These are phyloP conservation scores for Sodiomyces alkalinus DNA, from an alignment of 2,329 filamentous ascomycete species.

Conservation along the genomic window DNA sequence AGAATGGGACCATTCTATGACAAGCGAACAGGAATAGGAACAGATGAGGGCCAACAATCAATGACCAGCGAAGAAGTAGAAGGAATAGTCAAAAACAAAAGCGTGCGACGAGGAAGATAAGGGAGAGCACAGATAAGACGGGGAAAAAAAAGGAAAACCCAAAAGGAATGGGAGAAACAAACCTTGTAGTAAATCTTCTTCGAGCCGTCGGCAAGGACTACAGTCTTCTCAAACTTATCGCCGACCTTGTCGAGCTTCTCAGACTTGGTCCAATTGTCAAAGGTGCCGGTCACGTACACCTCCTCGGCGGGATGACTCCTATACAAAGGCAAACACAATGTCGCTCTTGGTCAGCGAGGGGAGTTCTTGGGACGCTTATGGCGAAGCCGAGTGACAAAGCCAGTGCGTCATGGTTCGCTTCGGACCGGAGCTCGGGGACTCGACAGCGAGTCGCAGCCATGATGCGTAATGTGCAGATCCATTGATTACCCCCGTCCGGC, in stretches of 20 bases:
- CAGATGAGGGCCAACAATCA: no score
- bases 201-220: constrained; percentile 48
- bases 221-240: constrained; percentile 63
- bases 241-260: constrained; percentile 67
- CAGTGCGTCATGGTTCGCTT: not conserved
- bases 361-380: not conserved
- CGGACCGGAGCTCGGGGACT: not conserved
- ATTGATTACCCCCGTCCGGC: no score
- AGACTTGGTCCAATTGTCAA: constrained; percentile 85
- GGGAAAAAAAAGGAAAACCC: not conserved
- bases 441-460: no score
- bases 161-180: constrained; percentile 16
- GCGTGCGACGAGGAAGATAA: not conserved
- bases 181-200: constrained; percentile 94
- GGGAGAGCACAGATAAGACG: not conserved
- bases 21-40: no score
- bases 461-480: no score
- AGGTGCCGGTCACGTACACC: constrained; percentile 90
- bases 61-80: not conserved
- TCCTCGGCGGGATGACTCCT: constrained; percentile 76
- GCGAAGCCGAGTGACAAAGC: no score
- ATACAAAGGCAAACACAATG: constrained; percentile 10
- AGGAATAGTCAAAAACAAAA: not conserved
- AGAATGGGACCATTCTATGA: no score
- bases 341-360: constrained; percentile 6